These are phyloP conservation scores for Paecilomyces fulvus DNA, from an alignment of 2,329 filamentous ascomycete genomes.

Conservation along the genomic window DNA sequence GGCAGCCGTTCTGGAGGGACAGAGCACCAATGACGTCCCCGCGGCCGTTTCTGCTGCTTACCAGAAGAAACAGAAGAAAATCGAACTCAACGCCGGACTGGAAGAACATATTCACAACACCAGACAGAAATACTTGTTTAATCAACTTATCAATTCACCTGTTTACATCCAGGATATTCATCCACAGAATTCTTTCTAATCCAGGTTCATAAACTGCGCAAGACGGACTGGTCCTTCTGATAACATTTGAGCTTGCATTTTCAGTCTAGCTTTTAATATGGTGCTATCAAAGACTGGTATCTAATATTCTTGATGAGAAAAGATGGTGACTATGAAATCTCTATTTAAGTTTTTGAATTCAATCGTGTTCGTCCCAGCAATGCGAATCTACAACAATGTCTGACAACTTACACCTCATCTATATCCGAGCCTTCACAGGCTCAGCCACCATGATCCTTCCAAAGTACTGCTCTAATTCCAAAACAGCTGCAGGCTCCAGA, in stretches of 20 bases:
- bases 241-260: too few species aligned
- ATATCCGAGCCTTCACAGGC: neutral
- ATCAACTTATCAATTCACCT: too few species aligned
- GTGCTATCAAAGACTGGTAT: too few species aligned
- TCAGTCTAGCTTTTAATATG: too few species aligned
- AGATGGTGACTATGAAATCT: too few species aligned
- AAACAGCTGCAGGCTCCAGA: neutral
- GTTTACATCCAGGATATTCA: neutral
- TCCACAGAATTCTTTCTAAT: neutral
- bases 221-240: too few species aligned
- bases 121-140: neutral
- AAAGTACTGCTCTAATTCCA: neutral
- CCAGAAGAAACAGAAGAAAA: neutral
- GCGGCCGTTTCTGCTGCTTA: neutral
- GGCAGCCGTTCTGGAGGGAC: neutral
- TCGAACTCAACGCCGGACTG: too few species aligned
- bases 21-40: neutral
- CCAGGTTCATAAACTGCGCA: too few species aligned
- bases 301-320: too few species aligned
- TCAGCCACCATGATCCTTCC: neutral
- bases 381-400: neutral
- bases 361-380: neutral
- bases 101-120: neutral
- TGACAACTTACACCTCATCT: neutral
- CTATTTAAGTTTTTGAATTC: neutral